A percentile compares a stretch with the other conserved stretches of the same genome.
Conservation (phyloP, 768 basidiomycete genomes). For the Cubamyces lactineus region DNA sequence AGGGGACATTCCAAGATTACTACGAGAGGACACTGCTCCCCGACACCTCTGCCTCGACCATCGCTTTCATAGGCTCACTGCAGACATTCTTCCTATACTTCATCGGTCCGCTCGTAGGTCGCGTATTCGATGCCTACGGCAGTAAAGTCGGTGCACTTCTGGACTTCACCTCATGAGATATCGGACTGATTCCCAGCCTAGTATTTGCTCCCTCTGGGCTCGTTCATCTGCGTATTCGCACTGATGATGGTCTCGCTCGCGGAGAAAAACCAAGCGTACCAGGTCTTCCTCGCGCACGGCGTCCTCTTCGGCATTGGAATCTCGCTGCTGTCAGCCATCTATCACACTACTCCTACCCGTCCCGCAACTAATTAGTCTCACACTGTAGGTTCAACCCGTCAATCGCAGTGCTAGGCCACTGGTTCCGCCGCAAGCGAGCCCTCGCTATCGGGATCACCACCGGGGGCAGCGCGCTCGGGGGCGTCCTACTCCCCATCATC, state of each 20-base stretch:
- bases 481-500: conserved; percentile 55
- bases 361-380: background rate
- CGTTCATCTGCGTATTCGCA: conserved; percentile 30
- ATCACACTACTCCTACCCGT: background rate
- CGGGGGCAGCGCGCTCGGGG: conserved; percentile 48
- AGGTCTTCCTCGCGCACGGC: conserved; percentile 37
- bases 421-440: conserved; percentile 40
- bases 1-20: conserved; percentile 36
- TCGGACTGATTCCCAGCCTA: conserved; percentile 5
- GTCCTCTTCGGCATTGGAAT: conserved; percentile 36
- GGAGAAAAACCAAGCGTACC: conserved; percentile 33
- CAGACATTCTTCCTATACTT: conserved; percentile 34
- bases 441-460: conserved; percentile 44
- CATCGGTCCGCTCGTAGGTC: conserved; percentile 28
- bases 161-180: background rate
- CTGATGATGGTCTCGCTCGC: conserved; percentile 35
- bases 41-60: conserved; percentile 30
- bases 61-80: conserved; percentile 35
- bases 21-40: conserved; percentile 29
- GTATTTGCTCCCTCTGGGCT: conserved; percentile 30
- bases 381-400: conserved; percentile 37
- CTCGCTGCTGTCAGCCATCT: conserved; percentile 28
- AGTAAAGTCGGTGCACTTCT: conserved; percentile 18
- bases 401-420: conserved; percentile 38
- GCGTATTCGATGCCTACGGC: conserved; percentile 34